Conservation (phyloP, 2,329 filamentous ascomycete genomes). For the Ophiostoma ulmi region DNA sequence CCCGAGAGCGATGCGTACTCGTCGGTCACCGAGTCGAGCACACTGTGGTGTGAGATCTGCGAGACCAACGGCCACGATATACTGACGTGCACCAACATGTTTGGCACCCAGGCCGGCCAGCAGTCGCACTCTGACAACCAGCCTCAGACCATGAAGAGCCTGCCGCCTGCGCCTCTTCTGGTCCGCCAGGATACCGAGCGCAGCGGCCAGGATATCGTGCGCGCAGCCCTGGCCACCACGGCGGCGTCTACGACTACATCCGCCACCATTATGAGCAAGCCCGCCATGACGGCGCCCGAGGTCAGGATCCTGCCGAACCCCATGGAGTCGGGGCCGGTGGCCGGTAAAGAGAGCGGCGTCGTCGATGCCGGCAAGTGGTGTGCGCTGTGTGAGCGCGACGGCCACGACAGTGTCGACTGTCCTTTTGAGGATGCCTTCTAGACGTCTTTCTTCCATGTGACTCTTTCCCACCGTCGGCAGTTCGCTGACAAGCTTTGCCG, state of each 20-base stretch:
- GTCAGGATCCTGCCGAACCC: constrained; percentile 54
- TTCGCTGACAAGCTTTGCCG: background rate
- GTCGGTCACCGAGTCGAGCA: constrained; percentile 65
- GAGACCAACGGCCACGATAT: constrained; percentile 90
- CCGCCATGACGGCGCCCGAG: constrained; percentile 37
- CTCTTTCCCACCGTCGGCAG: background rate
- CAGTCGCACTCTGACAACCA: background rate
- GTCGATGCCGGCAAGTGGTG: constrained; percentile 91
- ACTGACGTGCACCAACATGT: constrained; percentile 89
- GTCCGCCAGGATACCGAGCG: constrained; percentile 13
- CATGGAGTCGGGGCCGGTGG: constrained; percentile 62
- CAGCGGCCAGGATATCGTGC: constrained; percentile 27
- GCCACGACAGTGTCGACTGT: constrained; percentile 93
- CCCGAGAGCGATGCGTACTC: constrained; percentile 65
- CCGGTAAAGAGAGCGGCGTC: constrained; percentile 71
- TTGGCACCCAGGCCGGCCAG: constrained; percentile 41
- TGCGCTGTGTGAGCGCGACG: constrained; percentile 90
- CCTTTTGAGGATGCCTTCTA: constrained; percentile 80
- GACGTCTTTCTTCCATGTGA: background rate
- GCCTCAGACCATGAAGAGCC: constrained; percentile 6
- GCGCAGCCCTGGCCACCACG: constrained; percentile 32
- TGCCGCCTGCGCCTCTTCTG: constrained; percentile 13
- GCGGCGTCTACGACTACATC: constrained; percentile 23
- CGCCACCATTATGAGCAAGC: constrained; percentile 32
- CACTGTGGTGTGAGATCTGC: constrained; percentile 91